Conservation (phyloP, 805 yeast species). For the Starmerella geochares region DNA sequence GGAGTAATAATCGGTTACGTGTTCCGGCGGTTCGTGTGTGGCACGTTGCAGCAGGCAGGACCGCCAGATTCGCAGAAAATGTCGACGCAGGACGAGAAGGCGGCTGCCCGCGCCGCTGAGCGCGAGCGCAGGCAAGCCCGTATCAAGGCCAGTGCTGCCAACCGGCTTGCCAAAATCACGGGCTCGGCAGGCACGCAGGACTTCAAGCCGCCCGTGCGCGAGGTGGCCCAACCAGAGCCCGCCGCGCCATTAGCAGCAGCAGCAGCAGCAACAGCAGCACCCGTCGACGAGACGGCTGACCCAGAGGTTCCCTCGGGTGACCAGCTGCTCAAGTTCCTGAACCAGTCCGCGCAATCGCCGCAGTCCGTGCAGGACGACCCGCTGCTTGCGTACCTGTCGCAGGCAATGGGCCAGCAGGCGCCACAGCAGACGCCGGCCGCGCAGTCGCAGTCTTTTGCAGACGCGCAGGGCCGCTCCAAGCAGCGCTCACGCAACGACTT, state of each 20-base stretch:
- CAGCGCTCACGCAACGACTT: conserved; percentile 7
- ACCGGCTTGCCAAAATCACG: conserved; percentile 30
- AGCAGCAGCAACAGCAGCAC: background rate
- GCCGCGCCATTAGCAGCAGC: too few species aligned
- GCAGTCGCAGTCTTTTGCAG: background rate
- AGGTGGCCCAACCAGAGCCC: background rate
- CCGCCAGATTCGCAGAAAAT: too few species aligned
- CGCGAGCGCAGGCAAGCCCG: conserved; percentile 31
- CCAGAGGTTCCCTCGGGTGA: conserved; percentile 19
- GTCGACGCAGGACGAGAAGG: conserved; percentile 6
- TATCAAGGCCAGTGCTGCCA: conserved; percentile 27
- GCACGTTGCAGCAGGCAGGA: too few species aligned
- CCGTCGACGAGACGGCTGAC: background rate
- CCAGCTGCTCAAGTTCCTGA: conserved; percentile 6
- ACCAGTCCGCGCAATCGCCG: background rate
- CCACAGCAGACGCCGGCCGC: conserved; percentile 1
- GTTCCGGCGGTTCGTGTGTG: too few species aligned
- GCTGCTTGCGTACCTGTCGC: conserved; percentile 6
- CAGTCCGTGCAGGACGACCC: conserved; percentile 6
- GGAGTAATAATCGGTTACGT: background rate
- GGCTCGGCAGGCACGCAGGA: conserved; percentile 24
- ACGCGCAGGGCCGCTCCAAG: conserved; percentile 2
- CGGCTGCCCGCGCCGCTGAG: conserved; percentile 18
- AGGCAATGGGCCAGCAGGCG: conserved; percentile 2
- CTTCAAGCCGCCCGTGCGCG: conserved; percentile 17